Conservation (phyloP, 2,329 filamentous ascomycete genomes). For the Drechslerella dactyloides region DNA sequence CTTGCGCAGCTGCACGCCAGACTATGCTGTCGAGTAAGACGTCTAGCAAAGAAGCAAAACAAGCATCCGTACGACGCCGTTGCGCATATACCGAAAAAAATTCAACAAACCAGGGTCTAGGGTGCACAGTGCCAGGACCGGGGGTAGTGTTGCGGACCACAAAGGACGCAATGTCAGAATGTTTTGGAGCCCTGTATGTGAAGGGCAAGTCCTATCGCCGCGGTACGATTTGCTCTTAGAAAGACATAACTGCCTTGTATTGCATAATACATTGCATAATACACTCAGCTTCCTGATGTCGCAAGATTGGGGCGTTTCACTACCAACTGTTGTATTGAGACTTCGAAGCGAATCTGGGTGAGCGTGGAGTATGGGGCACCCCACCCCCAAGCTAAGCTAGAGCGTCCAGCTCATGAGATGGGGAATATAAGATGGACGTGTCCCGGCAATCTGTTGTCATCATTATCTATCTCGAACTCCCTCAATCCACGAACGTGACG, state of each 20-base stretch:
- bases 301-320: slow-evolving; percentile 30
- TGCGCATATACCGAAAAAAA: slow-evolving; percentile 3
- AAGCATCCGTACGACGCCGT: not conserved
- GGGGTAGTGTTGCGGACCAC: slow-evolving; percentile 10
- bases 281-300: slow-evolving; percentile 24
- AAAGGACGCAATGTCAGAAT: slow-evolving; percentile 5
- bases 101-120: slow-evolving; percentile 25
- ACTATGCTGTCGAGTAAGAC: not conserved
- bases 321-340: slow-evolving; percentile 27
- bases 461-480: slow-evolving; percentile 34
- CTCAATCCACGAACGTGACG: slow-evolving; percentile 3
- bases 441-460: slow-evolving; percentile 20
- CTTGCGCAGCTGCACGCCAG: not conserved
- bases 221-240: too few species aligned
- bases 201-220: slow-evolving; percentile 27
- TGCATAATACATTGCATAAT: slow-evolving; percentile 6
- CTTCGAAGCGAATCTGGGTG: slow-evolving; percentile 32
- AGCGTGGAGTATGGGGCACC: slow-evolving; percentile 38
- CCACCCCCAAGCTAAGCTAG: slow-evolving; percentile 23
- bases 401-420: slow-evolving; percentile 10
- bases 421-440: slow-evolving; percentile 34
- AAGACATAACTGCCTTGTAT: too few species aligned
- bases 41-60: not conserved
- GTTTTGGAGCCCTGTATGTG: slow-evolving; percentile 41
- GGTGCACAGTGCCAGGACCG: slow-evolving; percentile 9